phyloP scores from a whole-genome alignment of 1,284 basidiomycete genomes.

The Sanguinoderma infundibulare region DNA sequence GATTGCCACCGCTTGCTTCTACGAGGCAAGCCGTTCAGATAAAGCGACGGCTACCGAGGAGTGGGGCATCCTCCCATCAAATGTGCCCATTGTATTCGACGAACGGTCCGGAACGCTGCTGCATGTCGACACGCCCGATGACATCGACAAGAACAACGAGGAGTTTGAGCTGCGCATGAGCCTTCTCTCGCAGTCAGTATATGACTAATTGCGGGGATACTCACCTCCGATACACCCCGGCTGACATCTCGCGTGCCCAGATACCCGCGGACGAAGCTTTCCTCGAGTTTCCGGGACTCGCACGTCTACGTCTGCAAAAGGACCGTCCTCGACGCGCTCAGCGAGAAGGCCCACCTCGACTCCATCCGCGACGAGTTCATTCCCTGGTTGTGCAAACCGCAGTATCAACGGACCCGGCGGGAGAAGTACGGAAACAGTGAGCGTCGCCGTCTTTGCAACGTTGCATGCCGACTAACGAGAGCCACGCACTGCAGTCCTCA shows the following conservation, averaged over 20 bases:
- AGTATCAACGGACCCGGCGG: conserved; percentile 67
- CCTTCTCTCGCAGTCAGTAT: conserved; percentile 62
- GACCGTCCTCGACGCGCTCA: conserved; percentile 74
- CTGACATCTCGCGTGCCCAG: conserved; percentile 42
- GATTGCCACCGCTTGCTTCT: conserved; percentile 83
- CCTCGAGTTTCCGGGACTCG: conserved; percentile 78
- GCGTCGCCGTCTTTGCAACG: neutral
- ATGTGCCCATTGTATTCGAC: conserved; percentile 68
- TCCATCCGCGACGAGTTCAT: conserved; percentile 88
- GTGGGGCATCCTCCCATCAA: conserved; percentile 54
- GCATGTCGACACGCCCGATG: conserved; percentile 70
- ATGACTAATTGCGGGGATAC: neutral
- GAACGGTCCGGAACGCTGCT: conserved; percentile 68
- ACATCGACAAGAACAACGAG: conserved; percentile 68
- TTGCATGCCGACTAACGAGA: neutral
- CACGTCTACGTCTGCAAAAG: conserved; percentile 90
- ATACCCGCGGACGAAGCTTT: conserved; percentile 76
- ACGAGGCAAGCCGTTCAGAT: conserved; percentile 57
- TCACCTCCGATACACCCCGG: neutral
- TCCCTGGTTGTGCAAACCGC: conserved; percentile 87
- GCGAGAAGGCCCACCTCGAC: conserved; percentile 70
- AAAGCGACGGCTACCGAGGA: conserved; percentile 64
- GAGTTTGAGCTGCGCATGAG: conserved; percentile 77
- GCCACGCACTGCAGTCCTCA: conserved; percentile 41
- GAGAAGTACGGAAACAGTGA: conserved; percentile 52